Base-by-base conservation (phyloP, 2,329 filamentous ascomycete species). In the Fusarium anguioides region DNA sequence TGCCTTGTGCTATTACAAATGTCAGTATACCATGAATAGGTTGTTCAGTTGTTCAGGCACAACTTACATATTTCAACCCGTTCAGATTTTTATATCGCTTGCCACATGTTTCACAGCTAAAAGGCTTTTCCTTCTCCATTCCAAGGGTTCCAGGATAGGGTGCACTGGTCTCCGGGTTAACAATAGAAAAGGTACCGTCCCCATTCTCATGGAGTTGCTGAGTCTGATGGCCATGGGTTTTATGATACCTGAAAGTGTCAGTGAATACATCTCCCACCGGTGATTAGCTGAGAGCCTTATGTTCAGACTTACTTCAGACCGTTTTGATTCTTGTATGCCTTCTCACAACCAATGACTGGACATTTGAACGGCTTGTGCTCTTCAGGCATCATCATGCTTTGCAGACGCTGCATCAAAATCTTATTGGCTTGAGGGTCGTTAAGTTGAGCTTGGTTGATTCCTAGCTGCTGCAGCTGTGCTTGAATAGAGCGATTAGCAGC, bases 41-140 rank as follows among this genome's bases (percentile, higher is more conserved):
- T n/a, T 20, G 26, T 27, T 17, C n/a, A 27, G 39, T 18, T 14
- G 14, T 9, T 11, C 11, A 11, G 10, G 12, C 8, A 17, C 8
- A 36, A 81, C 87, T 80, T 80, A 90, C 88, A 76, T 99, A 99
- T 88, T 99, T 99, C 65, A 99, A 87, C 8, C 96, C 96, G 79
- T 99, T 99, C 63, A 99, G 80, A 76, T 99, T 99, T 89, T 99
- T 99, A 82, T 99, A 99, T 50, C 96, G 91, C 83, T 99, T 99
- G 74, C 95, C 94, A 76, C 96, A 99, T 12, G 94, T 91, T 69
- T 98, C 94, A 79, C 96, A 99, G 75, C 94, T 94, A 78, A 98
- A 98, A 4, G 96, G 96, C 83, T 99, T 99, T 82, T 98, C 95
- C 79, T 98, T 99, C 81, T 99, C 96, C 96, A 99, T 99, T n/a